Conservation (phyloP, 331 rosid species). For the Erythrophleum ivorense region DNA sequence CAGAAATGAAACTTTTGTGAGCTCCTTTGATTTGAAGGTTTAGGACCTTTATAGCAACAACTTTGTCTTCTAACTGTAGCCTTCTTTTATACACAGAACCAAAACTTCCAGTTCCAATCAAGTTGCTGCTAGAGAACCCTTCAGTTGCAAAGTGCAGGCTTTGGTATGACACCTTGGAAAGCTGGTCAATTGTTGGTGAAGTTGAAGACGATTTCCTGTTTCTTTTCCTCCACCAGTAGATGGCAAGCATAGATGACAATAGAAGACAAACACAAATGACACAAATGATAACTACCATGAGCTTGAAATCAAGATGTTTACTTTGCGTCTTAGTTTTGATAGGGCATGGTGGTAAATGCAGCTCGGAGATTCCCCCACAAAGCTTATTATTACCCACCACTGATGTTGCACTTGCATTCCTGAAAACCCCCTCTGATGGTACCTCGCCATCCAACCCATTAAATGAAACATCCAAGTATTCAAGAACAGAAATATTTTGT, state of each 20-base stretch:
- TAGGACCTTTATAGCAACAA: slow-evolving; percentile 14
- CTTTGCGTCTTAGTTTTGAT: neutral
- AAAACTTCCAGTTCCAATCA: slow-evolving; percentile 3
- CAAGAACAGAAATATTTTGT: neutral
- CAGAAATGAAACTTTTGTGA: slow-evolving; percentile 14
- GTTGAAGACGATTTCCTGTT: neutral
- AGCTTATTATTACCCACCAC: neutral
- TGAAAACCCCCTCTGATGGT: neutral
- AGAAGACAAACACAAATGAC: neutral
- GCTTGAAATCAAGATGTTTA: neutral
- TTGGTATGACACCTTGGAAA: neutral
- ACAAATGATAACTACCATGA: neutral
- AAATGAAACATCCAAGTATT: slow-evolving; percentile 1
- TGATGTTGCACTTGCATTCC: neutral
- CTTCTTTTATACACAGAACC: neutral
- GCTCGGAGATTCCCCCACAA: neutral
- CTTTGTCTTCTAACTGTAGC: neutral
- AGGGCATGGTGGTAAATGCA: slow-evolving; percentile 5
- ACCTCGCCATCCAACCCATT: neutral
- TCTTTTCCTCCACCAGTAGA: slow-evolving; percentile 3
- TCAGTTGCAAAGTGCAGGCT: neutral
- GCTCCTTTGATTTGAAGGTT: slow-evolving; percentile 23
- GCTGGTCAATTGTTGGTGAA: neutral
- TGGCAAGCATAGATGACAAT: neutral
- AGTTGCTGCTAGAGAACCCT: neutral